Evolutionary conservation across 169 alveolate species (phyloP).

Genomic region (Cystoisospora suis): DNA sequence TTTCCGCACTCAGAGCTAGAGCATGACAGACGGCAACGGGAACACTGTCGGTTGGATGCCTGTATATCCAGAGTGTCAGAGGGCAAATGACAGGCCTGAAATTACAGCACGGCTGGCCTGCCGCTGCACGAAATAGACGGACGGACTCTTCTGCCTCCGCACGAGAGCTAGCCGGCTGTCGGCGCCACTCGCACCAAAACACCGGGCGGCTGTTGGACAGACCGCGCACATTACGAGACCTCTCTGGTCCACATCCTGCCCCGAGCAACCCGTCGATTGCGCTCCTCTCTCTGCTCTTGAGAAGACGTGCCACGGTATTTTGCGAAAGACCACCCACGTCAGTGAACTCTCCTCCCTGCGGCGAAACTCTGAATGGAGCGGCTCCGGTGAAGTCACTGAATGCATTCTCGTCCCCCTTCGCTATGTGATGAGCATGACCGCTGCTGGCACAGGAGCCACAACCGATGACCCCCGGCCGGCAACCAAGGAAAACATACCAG

Average conservation of each 20-base stretch:
- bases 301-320: neutral
- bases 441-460: too few relatives aligned
- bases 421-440: too few relatives aligned
- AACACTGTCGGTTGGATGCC: constrained; percentile 2
- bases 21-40: constrained; percentile 16
- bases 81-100: neutral
- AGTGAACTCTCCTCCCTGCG: neutral
- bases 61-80: constrained; percentile 5
- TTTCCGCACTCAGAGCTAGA: neutral
- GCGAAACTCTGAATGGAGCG: too few relatives aligned
- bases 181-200: constrained; percentile 44
- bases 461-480: neutral
- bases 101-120: neutral
- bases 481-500: constrained; percentile 27
- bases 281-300: neutral
- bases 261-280: neutral
- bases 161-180: neutral
- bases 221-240: neutral
- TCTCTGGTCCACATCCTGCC: neutral
- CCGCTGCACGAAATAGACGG: neutral
- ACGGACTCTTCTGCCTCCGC: too few relatives aligned
- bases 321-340: neutral
- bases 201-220: neutral
- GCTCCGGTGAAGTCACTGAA: too few relatives aligned
- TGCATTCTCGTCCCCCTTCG: too few relatives aligned